Percentiles rank a stretch among this genome's conserved stretches.
Conservation (phyloP, 306 rosid genomes). For the Mucuna pruriens region DNA sequence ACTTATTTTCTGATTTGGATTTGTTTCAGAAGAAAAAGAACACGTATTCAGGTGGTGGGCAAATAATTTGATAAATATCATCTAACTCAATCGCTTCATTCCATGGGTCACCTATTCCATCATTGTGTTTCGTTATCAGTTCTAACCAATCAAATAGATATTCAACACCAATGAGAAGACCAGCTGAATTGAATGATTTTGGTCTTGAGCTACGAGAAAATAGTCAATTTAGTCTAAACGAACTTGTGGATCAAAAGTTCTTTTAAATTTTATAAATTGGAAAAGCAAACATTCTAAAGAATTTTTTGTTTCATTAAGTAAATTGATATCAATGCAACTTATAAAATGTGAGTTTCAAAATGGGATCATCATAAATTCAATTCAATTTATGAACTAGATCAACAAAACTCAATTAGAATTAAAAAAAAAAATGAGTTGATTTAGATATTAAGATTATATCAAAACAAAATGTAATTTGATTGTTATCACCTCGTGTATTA, state of each 20-base stretch:
- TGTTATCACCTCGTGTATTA: too few relatives aligned
- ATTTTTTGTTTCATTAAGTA: background rate
- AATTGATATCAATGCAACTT: too few relatives aligned
- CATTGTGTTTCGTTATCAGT: background rate
- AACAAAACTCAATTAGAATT: background rate
- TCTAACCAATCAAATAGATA: background rate
- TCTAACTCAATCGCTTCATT: background rate
- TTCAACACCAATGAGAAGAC: background rate
- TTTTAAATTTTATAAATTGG: too few relatives aligned
- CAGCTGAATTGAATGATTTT: background rate
- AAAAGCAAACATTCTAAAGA: background rate
- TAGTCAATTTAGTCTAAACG: too few relatives aligned
- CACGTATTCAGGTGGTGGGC: too few relatives aligned
- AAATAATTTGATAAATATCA: too few relatives aligned
- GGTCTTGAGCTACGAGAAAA: background rate
- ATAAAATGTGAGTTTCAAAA: background rate
- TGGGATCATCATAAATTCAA: background rate
- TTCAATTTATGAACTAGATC: background rate
- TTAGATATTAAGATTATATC: too few relatives aligned
- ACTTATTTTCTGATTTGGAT: too few relatives aligned
- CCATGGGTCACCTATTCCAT: background rate
- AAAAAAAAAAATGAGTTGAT: background rate
- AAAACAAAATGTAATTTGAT: background rate
- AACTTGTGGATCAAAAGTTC: background rate
- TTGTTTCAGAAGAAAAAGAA: too few relatives aligned